Base-by-base conservation (phyloP, 108 stramenopile genomes). In the Cyclostephanos invisitatus region DNA sequence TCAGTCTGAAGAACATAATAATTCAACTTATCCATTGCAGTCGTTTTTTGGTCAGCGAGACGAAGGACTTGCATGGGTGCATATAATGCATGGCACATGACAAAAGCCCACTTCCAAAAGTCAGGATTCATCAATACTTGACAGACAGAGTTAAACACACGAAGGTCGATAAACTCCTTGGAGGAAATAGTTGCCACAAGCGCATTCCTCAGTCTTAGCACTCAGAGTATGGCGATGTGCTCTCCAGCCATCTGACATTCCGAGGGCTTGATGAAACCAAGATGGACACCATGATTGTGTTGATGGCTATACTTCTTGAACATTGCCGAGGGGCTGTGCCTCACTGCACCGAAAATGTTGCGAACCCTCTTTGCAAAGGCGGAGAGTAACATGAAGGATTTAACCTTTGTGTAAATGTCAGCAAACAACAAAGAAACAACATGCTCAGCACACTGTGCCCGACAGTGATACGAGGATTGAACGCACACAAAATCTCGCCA, bases 1-100 rank as follows among this genome's bases (percentile, higher is more conserved):
- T 65, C 46, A 22, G 46, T 65, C 27, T 65, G 64, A 22, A 65
- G 48, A 15, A 48, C 46, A 48, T 48, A 65, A 28, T 28, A 65
- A 24, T 48, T 27, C 28, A 65, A 14, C 64, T 49, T 49, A 24
- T 65, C 47, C 64, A 65, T 65, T 15, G 47, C 29, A 3, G 64
- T 22, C 9, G 25, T 17, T 12, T 65, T 65, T 24, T 44, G 28
- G 25, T 65, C 64, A 24, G 48, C 62, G 24, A 63, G 62, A 2
- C 62, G 62, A 17, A 63, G 22, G 4, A 63, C 4, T 42, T 42
- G 62, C 62, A 63, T 63, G 22, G 40, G 11, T 40, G 62, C 62
- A 63, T 63, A 63, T 15, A 63, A 38, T 36, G 46, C 42, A 65
- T 48, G 48, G 15, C 64, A 65, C 7, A 65, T 48, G 18, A 48